Evolutionary conservation across 345 rosid genomes (phyloP).

Genomic region (Eucalyptus victrix): DNA sequence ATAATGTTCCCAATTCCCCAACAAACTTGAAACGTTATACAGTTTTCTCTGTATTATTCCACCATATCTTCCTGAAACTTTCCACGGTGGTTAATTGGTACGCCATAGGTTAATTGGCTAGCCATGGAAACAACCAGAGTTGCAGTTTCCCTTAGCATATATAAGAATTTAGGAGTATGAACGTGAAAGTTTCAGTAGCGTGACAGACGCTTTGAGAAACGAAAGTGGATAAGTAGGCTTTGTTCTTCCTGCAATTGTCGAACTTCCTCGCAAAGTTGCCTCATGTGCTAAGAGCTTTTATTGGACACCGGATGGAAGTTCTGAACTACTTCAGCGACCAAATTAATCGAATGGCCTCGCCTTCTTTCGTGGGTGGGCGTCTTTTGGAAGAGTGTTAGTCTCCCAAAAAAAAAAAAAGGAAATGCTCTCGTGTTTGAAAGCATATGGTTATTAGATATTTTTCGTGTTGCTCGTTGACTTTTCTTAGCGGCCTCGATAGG

Average conservation of each 20-base stretch:
- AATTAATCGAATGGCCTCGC: accelerated
- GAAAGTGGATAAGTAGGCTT: background rate
- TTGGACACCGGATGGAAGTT: background rate
- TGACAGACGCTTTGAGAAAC: background rate
- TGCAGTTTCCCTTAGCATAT: no score
- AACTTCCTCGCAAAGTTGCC: no score
- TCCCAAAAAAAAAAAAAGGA: background rate
- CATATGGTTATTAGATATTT: background rate
- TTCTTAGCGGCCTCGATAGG: background rate
- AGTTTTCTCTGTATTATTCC: no score
- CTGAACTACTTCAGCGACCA: background rate
- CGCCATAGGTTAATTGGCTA: background rate
- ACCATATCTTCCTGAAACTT: no score
- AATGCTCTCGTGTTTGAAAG: no score
- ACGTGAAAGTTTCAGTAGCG: background rate
- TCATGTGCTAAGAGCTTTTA: no score
- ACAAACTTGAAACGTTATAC: no score
- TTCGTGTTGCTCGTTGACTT: background rate
- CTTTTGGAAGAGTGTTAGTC: background rate
- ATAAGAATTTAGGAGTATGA: background rate
- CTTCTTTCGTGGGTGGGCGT: background rate
- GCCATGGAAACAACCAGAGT: background rate
- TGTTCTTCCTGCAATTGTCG: no score
- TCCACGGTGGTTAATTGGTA: no score
- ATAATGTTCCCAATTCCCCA: no score